These are phyloP conservation scores for Penicillium macrosclerotiorum DNA, from an alignment of 495 filamentous ascomycete species.

Conservation along the genomic window DNA sequence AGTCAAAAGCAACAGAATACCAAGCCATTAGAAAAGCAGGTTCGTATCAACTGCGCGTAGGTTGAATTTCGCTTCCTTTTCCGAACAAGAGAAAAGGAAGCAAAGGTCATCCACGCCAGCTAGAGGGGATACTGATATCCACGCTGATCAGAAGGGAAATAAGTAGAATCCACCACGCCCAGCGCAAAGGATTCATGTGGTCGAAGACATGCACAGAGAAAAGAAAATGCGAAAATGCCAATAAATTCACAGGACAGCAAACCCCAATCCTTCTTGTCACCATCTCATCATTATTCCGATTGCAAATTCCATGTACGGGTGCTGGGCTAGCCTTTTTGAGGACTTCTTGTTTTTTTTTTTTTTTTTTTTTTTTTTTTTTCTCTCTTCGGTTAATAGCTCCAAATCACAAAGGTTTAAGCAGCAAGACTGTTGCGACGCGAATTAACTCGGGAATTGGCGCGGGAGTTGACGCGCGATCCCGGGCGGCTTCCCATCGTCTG, in stretches of 20 bases:
- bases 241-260: slow-evolving; percentile 9
- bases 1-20: not conserved
- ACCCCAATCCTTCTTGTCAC: not conserved
- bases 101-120: not conserved
- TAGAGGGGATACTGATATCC: not conserved
- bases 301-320: not conserved
- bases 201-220: slow-evolving; percentile 26
- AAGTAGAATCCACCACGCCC: slow-evolving; percentile 22
- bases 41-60: not conserved
- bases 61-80: too few species aligned
- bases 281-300: not conserved
- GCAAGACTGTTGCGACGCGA: slow-evolving; percentile 39
- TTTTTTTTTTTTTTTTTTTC: too few species aligned
- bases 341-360: too few species aligned
- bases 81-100: too few species aligned
- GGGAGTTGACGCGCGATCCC: slow-evolving; percentile 35
- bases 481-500: slow-evolving; percentile 42
- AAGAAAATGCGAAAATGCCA: slow-evolving; percentile 14
- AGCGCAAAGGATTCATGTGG: slow-evolving; percentile 18
- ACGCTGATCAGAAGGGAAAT: slow-evolving; percentile 4
- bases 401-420: too few species aligned
- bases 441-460: slow-evolving; percentile 33
- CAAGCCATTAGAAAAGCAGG: not conserved
- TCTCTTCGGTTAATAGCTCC: too few species aligned
- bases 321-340: too few species aligned